Evolutionary conservation across 1,139 yeast species (phyloP).

Genomic region (Scheffersomyces parashehatae): DNA sequence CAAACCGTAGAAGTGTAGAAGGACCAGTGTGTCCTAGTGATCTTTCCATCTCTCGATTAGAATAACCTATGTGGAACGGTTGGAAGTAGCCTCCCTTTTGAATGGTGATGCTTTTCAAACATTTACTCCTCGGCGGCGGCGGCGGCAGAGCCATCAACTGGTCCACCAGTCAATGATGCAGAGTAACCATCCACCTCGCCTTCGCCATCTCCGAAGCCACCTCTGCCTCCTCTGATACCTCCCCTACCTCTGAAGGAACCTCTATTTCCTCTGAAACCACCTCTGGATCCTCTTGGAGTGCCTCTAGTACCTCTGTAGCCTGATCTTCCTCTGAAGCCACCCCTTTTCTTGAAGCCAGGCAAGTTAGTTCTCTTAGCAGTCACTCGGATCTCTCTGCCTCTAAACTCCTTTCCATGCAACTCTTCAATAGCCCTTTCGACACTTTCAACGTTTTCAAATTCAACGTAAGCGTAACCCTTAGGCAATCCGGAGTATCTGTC

Average conservation of each 20-base stretch:
- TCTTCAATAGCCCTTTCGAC: slow-evolving; percentile 38
- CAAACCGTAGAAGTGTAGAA: no score
- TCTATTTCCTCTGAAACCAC: slow-evolving; percentile 19
- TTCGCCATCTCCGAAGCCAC: slow-evolving; percentile 18
- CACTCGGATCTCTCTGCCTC: slow-evolving; percentile 40
- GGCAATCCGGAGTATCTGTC: slow-evolving; percentile 41
- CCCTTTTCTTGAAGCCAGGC: slow-evolving; percentile 32
- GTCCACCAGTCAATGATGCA: no score
- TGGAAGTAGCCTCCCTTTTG: no score
- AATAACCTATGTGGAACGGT: no score
- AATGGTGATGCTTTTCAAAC: no score
- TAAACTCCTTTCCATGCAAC: slow-evolving; percentile 34
- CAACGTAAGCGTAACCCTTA: slow-evolving; percentile 49
- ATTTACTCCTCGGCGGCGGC: no score
- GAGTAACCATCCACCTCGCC: not conserved
- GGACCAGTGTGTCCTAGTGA: no score
- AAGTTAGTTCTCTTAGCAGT: slow-evolving; percentile 41
- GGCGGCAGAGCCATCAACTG: no score
- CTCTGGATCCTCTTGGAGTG: slow-evolving; percentile 18
- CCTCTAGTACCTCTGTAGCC: slow-evolving; percentile 22
- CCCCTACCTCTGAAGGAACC: slow-evolving; percentile 17
- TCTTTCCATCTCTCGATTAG: no score
- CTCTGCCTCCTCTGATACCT: slow-evolving; percentile 11
- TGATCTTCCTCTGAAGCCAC: slow-evolving; percentile 19
- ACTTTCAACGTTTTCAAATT: slow-evolving; percentile 30